Conservation (phyloP, 1,284 basidiomycete species). For the Tilletia indica region DNA sequence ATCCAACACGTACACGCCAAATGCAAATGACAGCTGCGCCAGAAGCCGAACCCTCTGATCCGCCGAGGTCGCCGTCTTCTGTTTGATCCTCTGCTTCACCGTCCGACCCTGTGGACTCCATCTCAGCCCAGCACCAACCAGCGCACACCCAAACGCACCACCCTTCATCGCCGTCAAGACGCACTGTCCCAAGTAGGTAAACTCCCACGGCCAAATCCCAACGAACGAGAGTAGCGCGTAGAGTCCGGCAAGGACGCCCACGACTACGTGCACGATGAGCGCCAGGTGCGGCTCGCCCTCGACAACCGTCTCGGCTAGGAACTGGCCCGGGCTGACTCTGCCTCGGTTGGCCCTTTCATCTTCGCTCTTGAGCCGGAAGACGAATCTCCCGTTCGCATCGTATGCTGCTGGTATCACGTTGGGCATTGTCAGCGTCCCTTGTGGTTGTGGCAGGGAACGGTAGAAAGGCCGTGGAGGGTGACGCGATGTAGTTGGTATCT, state of each 20-base stretch:
- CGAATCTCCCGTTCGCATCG: constrained; percentile 4
- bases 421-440: not conserved
- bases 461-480: too few relatives aligned
- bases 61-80: constrained; percentile 11
- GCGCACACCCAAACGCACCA: not conserved
- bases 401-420: not conserved
- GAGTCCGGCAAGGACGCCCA: not conserved
- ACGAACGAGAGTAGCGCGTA: not conserved
- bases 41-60: not conserved
- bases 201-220: constrained; percentile 6
- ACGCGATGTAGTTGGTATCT: too few relatives aligned
- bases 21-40: not conserved
- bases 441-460: too few relatives aligned
- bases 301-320: not conserved
- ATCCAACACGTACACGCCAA: constrained; percentile 2
- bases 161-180: constrained; percentile 2
- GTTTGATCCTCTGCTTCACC: constrained; percentile 11
- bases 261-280: not conserved
- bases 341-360: not conserved
- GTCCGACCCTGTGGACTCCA: not conserved
- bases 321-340: not conserved
- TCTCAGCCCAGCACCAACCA: not conserved
- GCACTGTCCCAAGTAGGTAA: not conserved
- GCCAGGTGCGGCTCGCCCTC: constrained; percentile 6
- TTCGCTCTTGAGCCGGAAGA: constrained; percentile 12